phyloP scores from a whole-genome alignment of 169 alveolate species.

The Cryptosporidium bovis region DNA sequence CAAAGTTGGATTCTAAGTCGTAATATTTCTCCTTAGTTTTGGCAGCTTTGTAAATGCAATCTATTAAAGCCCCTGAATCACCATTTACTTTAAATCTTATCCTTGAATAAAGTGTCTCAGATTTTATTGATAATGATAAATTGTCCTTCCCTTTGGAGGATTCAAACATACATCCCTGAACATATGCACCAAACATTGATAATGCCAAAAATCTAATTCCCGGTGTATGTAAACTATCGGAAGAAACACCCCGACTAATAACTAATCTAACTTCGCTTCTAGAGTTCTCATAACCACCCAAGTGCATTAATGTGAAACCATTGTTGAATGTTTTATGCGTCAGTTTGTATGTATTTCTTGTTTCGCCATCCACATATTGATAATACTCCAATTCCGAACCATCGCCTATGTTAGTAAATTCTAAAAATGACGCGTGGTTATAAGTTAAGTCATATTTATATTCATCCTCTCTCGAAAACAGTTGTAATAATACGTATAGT shows the following conservation, averaged over 20 bases:
- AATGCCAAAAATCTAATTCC: conserved; percentile 26
- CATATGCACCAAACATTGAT: not conserved
- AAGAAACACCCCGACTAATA: conserved; percentile 2
- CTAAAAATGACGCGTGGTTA: too few relatives aligned
- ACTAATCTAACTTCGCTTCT: conserved; percentile 5
- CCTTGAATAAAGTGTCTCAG: too few relatives aligned
- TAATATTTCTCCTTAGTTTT: not conserved
- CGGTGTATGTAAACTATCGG: not conserved
- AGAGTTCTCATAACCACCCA: conserved; percentile 10
- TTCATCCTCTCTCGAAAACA: too few relatives aligned
- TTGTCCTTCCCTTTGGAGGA: too few relatives aligned
- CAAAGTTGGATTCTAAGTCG: too few relatives aligned
- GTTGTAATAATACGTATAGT: too few relatives aligned
- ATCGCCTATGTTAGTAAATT: too few relatives aligned
- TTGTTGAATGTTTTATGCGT: not conserved
- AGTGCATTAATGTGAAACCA: conserved; percentile 4
- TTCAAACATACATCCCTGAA: too few relatives aligned
- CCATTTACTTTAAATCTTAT: not conserved
- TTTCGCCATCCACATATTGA: too few relatives aligned
- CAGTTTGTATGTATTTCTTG: not conserved
- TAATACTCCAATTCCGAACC: too few relatives aligned
- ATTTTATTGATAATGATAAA: too few relatives aligned
- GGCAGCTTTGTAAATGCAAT: not conserved
- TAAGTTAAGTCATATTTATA: too few relatives aligned
- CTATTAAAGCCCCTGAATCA: not conserved